phyloP scores from a whole-genome alignment of 805 yeast species.

The Kodamaea hsintzibuensis region DNA sequence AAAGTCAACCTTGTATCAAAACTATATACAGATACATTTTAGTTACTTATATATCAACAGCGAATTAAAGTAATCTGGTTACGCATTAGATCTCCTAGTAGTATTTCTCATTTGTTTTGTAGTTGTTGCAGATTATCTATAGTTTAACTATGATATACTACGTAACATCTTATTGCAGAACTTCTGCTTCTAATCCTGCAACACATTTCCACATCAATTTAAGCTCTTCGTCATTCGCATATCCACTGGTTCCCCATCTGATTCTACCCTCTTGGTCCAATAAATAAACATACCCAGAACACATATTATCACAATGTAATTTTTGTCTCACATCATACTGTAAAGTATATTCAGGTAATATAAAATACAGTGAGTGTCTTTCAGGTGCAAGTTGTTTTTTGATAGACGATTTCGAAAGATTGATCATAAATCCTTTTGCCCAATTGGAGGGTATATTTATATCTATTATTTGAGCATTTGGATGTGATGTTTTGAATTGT shows the following conservation, averaged over 20 bases:
- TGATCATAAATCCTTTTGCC: constrained; percentile 61
- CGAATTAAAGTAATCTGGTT: too few relatives aligned
- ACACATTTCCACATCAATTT: constrained; percentile 66
- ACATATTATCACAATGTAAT: constrained; percentile 67
- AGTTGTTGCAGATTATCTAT: too few relatives aligned
- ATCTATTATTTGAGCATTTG: constrained; percentile 71
- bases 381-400: constrained; percentile 45
- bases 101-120: background rate
- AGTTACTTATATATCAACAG: too few relatives aligned
- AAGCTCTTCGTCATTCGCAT: constrained; percentile 66
- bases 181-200: constrained; percentile 55
- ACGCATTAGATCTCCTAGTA: background rate
- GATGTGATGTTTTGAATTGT: constrained; percentile 40
- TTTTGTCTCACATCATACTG: constrained; percentile 57
- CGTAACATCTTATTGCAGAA: too few relatives aligned
- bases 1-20: background rate
- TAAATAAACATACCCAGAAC: constrained; percentile 80
- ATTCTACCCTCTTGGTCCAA: constrained; percentile 74
- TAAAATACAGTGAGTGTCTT: constrained; percentile 59
- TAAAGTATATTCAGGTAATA: constrained; percentile 61
- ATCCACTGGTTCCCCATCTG: constrained; percentile 92
- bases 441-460: constrained; percentile 73
- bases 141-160: too few relatives aligned
- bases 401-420: constrained; percentile 45
- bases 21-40: background rate